Percentiles rank a stretch among this genome's conserved stretches.
Evolutionary conservation across 2,329 filamentous ascomycete genomes (phyloP).

Genomic region (Davidsoniella eucalypti): DNA sequence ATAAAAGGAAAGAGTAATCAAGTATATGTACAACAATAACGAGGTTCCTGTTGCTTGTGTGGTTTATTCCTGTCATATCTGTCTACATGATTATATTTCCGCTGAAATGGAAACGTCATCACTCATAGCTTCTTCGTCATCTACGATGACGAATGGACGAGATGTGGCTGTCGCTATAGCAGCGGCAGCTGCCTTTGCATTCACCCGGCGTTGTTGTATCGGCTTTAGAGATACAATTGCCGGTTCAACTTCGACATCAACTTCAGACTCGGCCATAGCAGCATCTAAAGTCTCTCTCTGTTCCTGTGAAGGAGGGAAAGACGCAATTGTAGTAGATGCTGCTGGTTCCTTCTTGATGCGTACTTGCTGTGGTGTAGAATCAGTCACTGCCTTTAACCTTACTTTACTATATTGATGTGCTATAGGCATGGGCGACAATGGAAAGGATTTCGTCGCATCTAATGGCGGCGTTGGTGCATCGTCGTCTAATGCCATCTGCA

Average conservation of each 20-base stretch:
- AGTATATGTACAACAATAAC: no score
- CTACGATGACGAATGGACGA: neutral
- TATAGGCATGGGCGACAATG: conserved; percentile 1
- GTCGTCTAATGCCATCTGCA: conserved; percentile 8
- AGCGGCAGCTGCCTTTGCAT: neutral
- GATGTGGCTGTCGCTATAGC: neutral
- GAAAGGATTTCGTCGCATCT: conserved; percentile 4
- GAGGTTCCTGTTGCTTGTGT: no score
- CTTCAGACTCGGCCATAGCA: conserved; percentile 5
- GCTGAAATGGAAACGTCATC: conserved; percentile 2
- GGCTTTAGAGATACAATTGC: conserved; percentile 5
- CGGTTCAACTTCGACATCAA: neutral
- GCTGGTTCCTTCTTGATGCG: neutral
- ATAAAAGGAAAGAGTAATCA: no score
- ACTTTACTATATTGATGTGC: neutral
- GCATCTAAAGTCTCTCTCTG: neutral
- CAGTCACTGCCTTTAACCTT: no score
- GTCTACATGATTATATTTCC: neutral
- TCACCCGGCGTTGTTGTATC: neutral
- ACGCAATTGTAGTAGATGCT: neutral
- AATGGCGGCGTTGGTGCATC: conserved; percentile 9
- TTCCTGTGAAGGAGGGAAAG: neutral
- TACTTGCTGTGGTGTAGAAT: neutral
- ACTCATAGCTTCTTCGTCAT: conserved; percentile 6
- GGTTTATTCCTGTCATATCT: no score